Conservation (phyloP, 129 eudicot genomes). For the Arctium minus region DNA sequence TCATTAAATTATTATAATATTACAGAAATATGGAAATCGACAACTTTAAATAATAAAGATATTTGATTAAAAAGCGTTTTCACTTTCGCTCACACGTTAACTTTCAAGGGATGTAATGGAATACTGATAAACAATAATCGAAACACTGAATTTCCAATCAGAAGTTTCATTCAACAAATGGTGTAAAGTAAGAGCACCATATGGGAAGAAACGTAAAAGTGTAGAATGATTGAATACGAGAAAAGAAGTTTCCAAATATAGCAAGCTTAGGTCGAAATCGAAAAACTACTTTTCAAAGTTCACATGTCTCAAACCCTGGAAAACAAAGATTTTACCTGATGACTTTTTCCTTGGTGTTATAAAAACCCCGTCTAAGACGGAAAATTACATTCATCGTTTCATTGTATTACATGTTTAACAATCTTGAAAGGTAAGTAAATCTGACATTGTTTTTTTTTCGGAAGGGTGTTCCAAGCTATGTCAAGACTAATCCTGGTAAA, state of each 20-base stretch:
- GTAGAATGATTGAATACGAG: conserved; percentile 17
- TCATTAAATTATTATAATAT: neutral
- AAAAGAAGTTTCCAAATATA: conserved; percentile 10
- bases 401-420: too few species aligned
- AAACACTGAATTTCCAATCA: neutral
- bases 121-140: neutral
- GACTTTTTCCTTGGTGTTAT: neutral
- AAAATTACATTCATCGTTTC: neutral
- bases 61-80: conserved; percentile 10
- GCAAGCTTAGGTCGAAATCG: conserved; percentile 10
- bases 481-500: too few species aligned
- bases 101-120: conserved; percentile 22
- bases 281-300: neutral
- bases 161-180: neutral
- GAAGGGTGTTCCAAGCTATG: too few species aligned
- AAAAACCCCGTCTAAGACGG: neutral
- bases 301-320: neutral
- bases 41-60: conserved; percentile 4
- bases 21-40: neutral
- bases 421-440: too few species aligned
- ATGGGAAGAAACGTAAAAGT: conserved; percentile 12
- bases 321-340: neutral
- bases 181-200: conserved; percentile 8
- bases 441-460: too few species aligned
- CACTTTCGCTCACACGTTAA: conserved; percentile 20